Base-by-base conservation (phyloP, 2,329 filamentous ascomycete genomes). In the Aspergillus pseudoglaucus region DNA sequence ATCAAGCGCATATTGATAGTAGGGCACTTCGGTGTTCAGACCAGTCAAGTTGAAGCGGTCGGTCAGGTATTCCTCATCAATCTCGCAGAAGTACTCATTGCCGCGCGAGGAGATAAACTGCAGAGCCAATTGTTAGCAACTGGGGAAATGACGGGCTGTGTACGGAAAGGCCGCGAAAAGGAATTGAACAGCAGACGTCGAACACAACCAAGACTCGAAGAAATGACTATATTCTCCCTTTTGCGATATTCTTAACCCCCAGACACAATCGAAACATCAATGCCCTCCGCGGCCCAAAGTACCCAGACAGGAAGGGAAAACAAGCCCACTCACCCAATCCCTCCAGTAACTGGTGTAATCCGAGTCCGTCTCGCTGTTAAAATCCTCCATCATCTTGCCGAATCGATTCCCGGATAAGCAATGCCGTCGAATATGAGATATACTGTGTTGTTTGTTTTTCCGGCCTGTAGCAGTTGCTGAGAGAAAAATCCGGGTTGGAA, bases 341-440 rank as follows among this genome's bases (percentile, higher is more conserved):
- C 91, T 80, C 93, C 93, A 98, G 71, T 97, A 98, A 73, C 90
- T 97, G 43, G 93, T 96, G 69, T 97, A 98, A 75, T 98, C 93
- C 72, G 90, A 96, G 68, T 98, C 93, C 10, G 90, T 95, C 72
- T 98, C 93, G 66, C 90, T 96, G 58, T 89, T 90, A 72, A 93
- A 97, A 73, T 97, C 91, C 68, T 97, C 93, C 93, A 97, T 97
- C 62, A 56, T 65, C 44, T 49, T 59, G 46, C 46, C 44, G 22
- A 15, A 23, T 43, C 17, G 35, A 33, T 22, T 18, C 17, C n/a
- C 9, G n/a, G 33, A 37, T 4, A 45, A 44, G 18, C 17, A 20
- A 27, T 18, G 33, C 32, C 30, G 42, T 33, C n/a, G n/a, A 35
- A 30, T 23, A 33, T 38, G 17, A 37, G 33, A 46, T 47, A 45